Evolutionary conservation across 2,329 filamentous ascomycete genomes (phyloP), one percentile per base, ranked within the genome.

Genomic region (Blastomyces silverae): DNA sequence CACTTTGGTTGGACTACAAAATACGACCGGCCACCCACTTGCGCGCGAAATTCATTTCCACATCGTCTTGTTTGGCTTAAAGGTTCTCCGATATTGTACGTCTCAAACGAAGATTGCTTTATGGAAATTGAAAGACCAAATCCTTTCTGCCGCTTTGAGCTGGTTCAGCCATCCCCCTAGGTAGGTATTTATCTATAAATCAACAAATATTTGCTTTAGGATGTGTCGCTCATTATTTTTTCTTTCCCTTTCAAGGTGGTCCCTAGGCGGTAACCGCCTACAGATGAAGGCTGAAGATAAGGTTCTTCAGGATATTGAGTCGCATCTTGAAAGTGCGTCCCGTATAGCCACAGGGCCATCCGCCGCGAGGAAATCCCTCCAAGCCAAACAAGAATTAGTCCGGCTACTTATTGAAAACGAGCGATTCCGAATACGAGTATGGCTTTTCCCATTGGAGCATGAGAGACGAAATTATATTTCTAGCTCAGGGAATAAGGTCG

Each of bases 261-360:
- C 94, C 0, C 97, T 94, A 76, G 94, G 94, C 64, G 94, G 93
- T 71, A 99, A 97, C 73, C 85, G 90, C 60, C 79, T 99, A 20
- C 94, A 99, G 74, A 82, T 97, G 62, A 97, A 96, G 79, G 93
- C 95, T 0, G 94, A 99, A 77, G 86, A 91, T 44, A 89, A 89
- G 69, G 80, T 96, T 22, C 83, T 97, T 50, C 83, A 84, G 7
- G 92, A 97, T 73, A 87, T 97, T 46, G 80, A 88, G 60, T 75
- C 78, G 13, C 84, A 87, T 17, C 78, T 99, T 67, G 86, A 87
- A 67, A 82, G 79, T 2, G 83, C 92, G 13, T 81, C 84, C 0
- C 81, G 80, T 66, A 84, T 90, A 46, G 88, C 85, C 3, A 74
- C 74, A 64, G 71, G 75, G 17, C 70, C 72, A 11, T 74, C 79